These are phyloP conservation scores for Metrosideros polymorpha DNA, from an alignment of 441 rosid genomes.

Conservation along the genomic window DNA sequence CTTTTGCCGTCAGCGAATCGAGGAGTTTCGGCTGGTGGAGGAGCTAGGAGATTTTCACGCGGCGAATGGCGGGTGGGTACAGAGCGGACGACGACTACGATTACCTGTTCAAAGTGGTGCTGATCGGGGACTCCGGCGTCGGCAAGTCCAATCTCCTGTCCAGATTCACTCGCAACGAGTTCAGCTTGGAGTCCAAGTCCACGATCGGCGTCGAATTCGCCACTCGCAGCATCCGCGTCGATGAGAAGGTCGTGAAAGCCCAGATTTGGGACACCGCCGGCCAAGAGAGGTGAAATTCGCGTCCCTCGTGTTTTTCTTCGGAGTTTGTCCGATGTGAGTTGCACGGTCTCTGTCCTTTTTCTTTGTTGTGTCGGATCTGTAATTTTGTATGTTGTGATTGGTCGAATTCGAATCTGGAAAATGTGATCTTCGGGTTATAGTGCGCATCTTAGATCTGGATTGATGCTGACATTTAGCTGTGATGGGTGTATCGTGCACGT, in stretches of 20 bases:
- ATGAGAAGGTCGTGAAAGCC: background rate
- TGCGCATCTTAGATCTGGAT: background rate
- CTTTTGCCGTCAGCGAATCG: background rate
- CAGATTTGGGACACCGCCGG: background rate
- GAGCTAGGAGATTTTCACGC: background rate
- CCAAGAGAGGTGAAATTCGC: background rate
- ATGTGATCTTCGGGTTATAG: background rate
- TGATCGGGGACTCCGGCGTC: background rate
- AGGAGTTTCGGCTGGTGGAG: background rate
- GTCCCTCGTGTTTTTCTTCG: background rate
- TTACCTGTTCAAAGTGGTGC: background rate
- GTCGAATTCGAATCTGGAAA: background rate
- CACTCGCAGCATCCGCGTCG: background rate
- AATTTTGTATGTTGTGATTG: background rate
- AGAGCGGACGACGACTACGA: background rate
- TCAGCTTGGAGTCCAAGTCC: background rate
- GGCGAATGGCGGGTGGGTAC: background rate
- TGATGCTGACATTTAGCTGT: background rate
- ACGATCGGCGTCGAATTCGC: background rate
- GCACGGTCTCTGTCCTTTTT: background rate
- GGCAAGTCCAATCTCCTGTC: background rate
- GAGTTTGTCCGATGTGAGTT: background rate
- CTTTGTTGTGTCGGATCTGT: background rate
- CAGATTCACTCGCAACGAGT: background rate
- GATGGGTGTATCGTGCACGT: background rate